Evolutionary conservation across 805 yeast genomes (phyloP).

Genomic region (Kockiozyma suomiensis): DNA sequence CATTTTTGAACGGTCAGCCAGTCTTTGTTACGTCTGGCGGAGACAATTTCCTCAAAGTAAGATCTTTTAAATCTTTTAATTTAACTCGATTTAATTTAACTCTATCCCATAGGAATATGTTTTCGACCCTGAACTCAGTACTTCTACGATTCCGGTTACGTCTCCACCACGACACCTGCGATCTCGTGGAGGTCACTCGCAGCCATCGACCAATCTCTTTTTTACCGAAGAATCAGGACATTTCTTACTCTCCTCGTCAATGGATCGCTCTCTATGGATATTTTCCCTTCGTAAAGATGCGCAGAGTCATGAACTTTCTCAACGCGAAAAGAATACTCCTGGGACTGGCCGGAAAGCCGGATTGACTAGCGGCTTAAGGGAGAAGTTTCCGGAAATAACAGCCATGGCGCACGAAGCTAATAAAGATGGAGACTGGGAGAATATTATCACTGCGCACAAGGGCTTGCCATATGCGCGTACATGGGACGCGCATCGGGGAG

Average conservation of each 20-base stretch:
- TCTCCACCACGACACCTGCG: conserved; percentile 90
- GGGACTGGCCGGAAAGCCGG: conserved; percentile 34
- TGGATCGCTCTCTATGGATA: conserved; percentile 84
- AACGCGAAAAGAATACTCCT: conserved; percentile 54
- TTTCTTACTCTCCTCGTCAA: conserved; percentile 80
- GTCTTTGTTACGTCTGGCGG: conserved; percentile 86
- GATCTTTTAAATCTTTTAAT: background rate
- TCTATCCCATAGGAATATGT: conserved; percentile 67
- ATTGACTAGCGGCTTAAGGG: conserved; percentile 44
- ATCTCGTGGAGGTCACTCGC: conserved; percentile 96
- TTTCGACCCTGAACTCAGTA: conserved; percentile 85
- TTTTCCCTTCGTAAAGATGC: conserved; percentile 94
- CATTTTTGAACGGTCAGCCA: conserved; percentile 88
- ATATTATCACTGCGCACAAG: conserved; percentile 83
- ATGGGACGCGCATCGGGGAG: conserved; percentile 80
- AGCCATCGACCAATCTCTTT: conserved; percentile 74
- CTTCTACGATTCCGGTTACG: conserved; percentile 54
- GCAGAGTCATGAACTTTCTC: conserved; percentile 91
- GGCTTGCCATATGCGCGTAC: conserved; percentile 83
- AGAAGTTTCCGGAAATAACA: conserved; percentile 73
- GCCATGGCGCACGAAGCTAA: conserved; percentile 38
- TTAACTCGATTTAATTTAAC: background rate
- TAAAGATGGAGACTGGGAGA: conserved; percentile 67
- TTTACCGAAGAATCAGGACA: conserved; percentile 85
- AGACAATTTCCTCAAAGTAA: conserved; percentile 72